Base-by-base conservation (phyloP, 495 filamentous ascomycete genomes). In the Penicillium herquei region DNA sequence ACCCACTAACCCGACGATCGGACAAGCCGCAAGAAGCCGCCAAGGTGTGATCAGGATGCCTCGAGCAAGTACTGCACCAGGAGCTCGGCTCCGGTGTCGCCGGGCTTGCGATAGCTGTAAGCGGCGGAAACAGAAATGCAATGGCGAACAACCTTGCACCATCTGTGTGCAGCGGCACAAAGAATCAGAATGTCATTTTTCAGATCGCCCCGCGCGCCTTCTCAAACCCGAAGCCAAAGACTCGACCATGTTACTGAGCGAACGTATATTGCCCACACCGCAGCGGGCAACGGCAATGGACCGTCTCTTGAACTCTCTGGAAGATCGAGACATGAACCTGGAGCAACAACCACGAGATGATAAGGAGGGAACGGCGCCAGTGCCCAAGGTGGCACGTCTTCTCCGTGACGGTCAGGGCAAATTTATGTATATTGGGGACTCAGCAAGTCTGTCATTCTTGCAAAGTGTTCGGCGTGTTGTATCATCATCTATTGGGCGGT, bases 121-220 rank as follows among this genome's bases (percentile, higher is more conserved):
- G 74, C 77, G 85, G 51, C 80, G 88, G 61, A 90, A 90, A 71
- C 87, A 90, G 72, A 90, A 90, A 81, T 90, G 87, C 70, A 87
- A 91, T 70, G 87, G 87, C 48, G 68, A 83, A 52, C 81, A 81
- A 51, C 87, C 85, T 26, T 91, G 87, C 63, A 83, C 82, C 47
- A 88, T 85, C 26, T 90, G 85, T 73, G 58, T 76, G 18, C 82
- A 82, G 64, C 76, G 84, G 55, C 75, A 72, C 56, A 74, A 87
- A 57, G 75, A 74, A 40, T 63, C 69, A 3, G 73, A 76, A 61
- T 76, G 73, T 45, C 70, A 74, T 53, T 76, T 76, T 54, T 76
- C 73, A 13, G 73, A 76, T 47, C 73, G 70, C 39, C 73, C 73
- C 12, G 73, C 73, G 7, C 67, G 73, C 18, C 54, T 73, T 8